Evolutionary conservation across 2,329 filamentous ascomycete species (phyloP).

Genomic region (Tolypocladium ophioglossoides): DNA sequence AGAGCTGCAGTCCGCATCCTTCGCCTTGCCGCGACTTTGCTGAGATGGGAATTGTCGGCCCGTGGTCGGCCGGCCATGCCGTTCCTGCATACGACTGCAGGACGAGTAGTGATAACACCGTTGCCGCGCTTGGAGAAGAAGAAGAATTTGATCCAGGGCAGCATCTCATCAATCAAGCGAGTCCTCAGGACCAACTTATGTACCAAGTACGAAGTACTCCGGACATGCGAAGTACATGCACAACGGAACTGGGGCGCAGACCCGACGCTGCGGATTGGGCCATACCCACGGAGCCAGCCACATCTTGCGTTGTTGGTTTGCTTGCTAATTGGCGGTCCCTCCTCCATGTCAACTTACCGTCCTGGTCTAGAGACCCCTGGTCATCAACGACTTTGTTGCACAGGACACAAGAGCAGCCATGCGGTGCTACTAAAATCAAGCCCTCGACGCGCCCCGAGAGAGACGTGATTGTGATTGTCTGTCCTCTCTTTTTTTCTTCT

Average conservation of each 20-base stretch:
- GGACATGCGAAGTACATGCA: no score
- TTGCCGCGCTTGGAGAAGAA: background rate
- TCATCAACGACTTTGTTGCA: background rate
- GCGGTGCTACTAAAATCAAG: background rate
- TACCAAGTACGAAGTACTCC: background rate
- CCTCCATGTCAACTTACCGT: background rate
- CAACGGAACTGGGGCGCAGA: slow-evolving; percentile 1
- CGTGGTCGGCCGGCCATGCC: background rate
- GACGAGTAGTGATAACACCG: background rate
- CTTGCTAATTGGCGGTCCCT: background rate
- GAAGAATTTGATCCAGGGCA: background rate
- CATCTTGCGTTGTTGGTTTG: background rate
- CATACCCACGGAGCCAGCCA: background rate
- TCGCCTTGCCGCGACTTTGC: background rate
- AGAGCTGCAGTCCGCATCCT: background rate
- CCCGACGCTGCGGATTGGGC: slow-evolving; percentile 3
- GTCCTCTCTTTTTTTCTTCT: background rate
- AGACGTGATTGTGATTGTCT: background rate
- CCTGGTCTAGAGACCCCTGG: background rate
- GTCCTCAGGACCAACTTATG: background rate
- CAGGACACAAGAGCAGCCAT: background rate
- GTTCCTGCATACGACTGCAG: slow-evolving; percentile 6
- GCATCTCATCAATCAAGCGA: background rate
- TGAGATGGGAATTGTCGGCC: background rate
- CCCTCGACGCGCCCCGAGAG: background rate